These are phyloP conservation scores for Choiromyces venosus DNA, from an alignment of 495 filamentous ascomycete species.

Conservation along the genomic window DNA sequence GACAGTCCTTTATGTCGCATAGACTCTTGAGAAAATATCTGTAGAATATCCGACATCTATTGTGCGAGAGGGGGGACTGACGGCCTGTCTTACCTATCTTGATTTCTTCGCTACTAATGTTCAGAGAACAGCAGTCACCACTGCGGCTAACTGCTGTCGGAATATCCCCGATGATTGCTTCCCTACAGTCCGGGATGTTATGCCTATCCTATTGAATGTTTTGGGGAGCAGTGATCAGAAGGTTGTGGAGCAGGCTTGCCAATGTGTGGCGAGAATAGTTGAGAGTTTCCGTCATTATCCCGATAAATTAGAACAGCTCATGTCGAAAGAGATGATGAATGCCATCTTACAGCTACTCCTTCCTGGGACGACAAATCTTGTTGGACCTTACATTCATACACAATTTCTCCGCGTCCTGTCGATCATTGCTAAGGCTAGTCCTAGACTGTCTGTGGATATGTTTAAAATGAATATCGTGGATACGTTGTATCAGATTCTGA, in stretches of 20 bases:
- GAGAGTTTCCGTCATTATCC: slow-evolving; percentile 90
- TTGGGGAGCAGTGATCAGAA: slow-evolving; percentile 88
- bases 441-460: slow-evolving; percentile 77
- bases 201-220: slow-evolving; percentile 88
- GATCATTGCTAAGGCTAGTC: slow-evolving; percentile 81
- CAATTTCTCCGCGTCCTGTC: slow-evolving; percentile 89
- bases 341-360: slow-evolving; percentile 84
- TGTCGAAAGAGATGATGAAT: slow-evolving; percentile 77
- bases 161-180: slow-evolving; percentile 94
- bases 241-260: slow-evolving; percentile 91
- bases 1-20: slow-evolving; percentile 32
- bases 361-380: slow-evolving; percentile 91
- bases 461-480: slow-evolving; percentile 97
- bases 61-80: slow-evolving; percentile 90
- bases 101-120: slow-evolving; percentile 98
- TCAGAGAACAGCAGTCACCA: slow-evolving; percentile 91
- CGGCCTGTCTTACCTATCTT: slow-evolving; percentile 85
- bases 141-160: slow-evolving; percentile 94
- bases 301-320: slow-evolving; percentile 81
- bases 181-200: slow-evolving; percentile 78
- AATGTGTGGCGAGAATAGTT: slow-evolving; percentile 94
- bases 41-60: slow-evolving; percentile 94
- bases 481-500: slow-evolving; percentile 95
- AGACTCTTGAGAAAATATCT: slow-evolving; percentile 95
- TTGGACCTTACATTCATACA: slow-evolving; percentile 91